A percentile compares a stretch with the other conserved stretches of the same genome.
Evolutionary conservation across 78 protist genomes (phyloP).

Genomic region (Protostelium mycophagum): DNA sequence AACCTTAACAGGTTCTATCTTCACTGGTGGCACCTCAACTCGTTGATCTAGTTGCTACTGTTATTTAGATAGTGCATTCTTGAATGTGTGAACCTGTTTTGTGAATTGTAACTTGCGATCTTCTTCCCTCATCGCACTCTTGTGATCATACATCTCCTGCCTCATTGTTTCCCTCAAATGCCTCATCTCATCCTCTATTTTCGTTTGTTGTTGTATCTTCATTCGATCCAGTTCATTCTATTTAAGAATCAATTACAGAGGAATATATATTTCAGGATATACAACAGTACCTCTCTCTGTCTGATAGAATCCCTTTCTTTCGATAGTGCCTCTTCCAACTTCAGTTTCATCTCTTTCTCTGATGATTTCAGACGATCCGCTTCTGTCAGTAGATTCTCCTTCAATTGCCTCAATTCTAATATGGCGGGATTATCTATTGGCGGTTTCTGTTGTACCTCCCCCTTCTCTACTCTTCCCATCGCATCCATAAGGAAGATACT

Average conservation of each 20-base stretch:
- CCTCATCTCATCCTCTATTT: background rate
- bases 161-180: background rate
- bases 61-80: background rate
- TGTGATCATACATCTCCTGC: background rate
- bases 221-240: background rate
- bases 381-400: background rate
- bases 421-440: background rate
- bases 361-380: background rate
- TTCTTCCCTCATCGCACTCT: background rate
- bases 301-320: background rate
- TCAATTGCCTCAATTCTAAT: background rate
- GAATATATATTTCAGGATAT: too few relatives aligned
- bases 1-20: too few relatives aligned
- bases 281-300: background rate
- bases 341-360: background rate
- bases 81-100: background rate
- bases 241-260: background rate
- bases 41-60: background rate
- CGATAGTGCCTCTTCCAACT: background rate
- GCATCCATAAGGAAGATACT: background rate
- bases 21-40: background rate
- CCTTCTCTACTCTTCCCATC: background rate
- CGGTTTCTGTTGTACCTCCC: background rate
- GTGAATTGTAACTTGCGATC: background rate
- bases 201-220: background rate